Base-by-base conservation (phyloP, 129 eudicot species). In the Erigeron canadensis region DNA sequence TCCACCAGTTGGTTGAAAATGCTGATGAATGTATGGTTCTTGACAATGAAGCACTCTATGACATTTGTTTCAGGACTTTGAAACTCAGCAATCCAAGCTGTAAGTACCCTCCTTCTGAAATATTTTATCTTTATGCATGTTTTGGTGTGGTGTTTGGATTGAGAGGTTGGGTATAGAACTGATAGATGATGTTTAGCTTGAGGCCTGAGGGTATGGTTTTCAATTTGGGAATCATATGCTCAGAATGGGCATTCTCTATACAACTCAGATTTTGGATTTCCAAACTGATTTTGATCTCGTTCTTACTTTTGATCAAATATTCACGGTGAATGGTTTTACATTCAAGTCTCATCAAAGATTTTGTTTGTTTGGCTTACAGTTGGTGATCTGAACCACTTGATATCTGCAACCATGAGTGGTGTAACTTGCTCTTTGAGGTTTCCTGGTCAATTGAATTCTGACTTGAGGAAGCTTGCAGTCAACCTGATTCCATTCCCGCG, bases 11-110 rank as follows among this genome's bases (percentile, higher is more conserved):
- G 86, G 95, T 91, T 17, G 97, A 91, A 71, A 91, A 88, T 69
- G 97, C 97, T 4, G 97, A 91, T 79, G 97, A 91, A 48, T 90
- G 97, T 75, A 90, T 90, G 97, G 97, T 90, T 64, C 94, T 90
- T 51, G 97, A 90, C 81, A 90, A 90, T 73, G 97, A 90, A 71
- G 97, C 96, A 41, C 91, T 90, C 15, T 90, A 90, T 73, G 96
- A 90, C 71, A 90, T 90, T 58, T 90, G 96, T 79, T 87, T 90
- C 95, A 74, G 97, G 81, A 91, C 97, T 41, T 77, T 91, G 76
- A 91, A 91, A 79, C 96, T 91, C 84, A 91, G 87, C 87, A 91
- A 87, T 67, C 97, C 97, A 44, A 91, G 95, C 83, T 91, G 97
- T 91, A 69, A 91, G 97, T 78, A 45, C 22, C 11, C 47, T 61